Base-by-base conservation (phyloP, 768 basidiomycete species). In the Auricularia cornea region DNA sequence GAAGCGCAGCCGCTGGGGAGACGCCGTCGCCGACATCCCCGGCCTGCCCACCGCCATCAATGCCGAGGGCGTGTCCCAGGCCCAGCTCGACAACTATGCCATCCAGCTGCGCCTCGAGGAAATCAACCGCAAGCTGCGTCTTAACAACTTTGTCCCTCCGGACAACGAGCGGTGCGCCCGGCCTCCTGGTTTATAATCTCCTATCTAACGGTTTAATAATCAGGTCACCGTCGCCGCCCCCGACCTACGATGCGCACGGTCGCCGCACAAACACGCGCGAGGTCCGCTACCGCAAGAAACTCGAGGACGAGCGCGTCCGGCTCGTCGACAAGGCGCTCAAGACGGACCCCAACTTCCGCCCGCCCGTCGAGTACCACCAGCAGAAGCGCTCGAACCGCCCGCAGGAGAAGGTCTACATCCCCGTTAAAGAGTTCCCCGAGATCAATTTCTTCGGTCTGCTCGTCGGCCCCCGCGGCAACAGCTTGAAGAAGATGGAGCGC, bases 361-460 rank as follows among this genome's bases (percentile, higher is more conserved):
- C 97, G 61, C 97, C 97, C 11, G 89, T 93, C 62, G 97, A 99
- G 75, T 96, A 98, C 72, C 90, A 93, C 66, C 90, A 94, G 73
- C 89, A 94, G 73, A 96, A 97, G 75, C 89, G 94, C 33, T 92
- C 91, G 48, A 90, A 92, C 64, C 85, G 94, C 57, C 95, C 96
- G 16, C 90, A 91, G 35, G 97, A 99, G 65, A 98, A 98, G 77
- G 97, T 99, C 65, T 99, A 98, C 74, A 98, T 99, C 65, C 97
- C 97, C 44, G 95, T 98, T 73, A 98, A 99, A 75, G 97, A 99
- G 77, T 99, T 99, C 69, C 97, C 97, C 1, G 96, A 98, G 77
- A 98, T 99, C 81, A 99, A 99, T 74, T 99, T 98, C 79, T 98
- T 99, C 70, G 97, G 97, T 69, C 80, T 99, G 66, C 84, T 99